These are phyloP conservation scores for Hymenoscyphus fructigenus DNA, from an alignment of 2,329 filamentous ascomycete species.

Conservation along the genomic window DNA sequence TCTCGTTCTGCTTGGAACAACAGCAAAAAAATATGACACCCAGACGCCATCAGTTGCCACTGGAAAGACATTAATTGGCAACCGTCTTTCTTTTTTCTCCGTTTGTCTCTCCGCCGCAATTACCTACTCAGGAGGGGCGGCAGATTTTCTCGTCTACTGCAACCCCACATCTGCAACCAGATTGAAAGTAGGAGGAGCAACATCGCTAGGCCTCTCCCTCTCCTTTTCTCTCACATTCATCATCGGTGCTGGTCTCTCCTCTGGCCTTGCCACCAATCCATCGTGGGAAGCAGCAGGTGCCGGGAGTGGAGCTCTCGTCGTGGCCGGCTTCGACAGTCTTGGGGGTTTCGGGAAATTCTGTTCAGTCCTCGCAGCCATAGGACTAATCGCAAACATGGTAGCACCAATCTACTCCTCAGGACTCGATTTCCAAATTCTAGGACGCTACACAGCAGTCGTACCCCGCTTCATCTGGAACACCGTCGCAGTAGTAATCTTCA, in stretches of 20 bases:
- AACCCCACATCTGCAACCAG: slow-evolving; percentile 44
- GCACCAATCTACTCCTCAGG: slow-evolving; percentile 63
- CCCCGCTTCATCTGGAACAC: slow-evolving; percentile 67
- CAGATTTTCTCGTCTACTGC: slow-evolving; percentile 69
- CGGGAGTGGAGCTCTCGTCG: slow-evolving; percentile 64
- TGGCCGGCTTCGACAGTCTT: slow-evolving; percentile 59
- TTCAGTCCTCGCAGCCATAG: slow-evolving; percentile 62
- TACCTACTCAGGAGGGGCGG: slow-evolving; percentile 62
- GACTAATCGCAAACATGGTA: slow-evolving; percentile 65
- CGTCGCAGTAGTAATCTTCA: slow-evolving; percentile 59
- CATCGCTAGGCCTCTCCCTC: slow-evolving; percentile 53
- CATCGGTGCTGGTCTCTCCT: slow-evolving; percentile 61
- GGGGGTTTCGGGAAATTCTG: slow-evolving; percentile 66
- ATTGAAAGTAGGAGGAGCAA: slow-evolving; percentile 55
- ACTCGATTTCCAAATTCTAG: slow-evolving; percentile 67
- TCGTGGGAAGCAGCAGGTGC: slow-evolving; percentile 58
- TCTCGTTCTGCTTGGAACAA: slow-evolving; percentile 60
- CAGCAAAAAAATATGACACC: slow-evolving; percentile 59
- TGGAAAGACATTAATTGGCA: slow-evolving; percentile 51
- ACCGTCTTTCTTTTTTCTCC: slow-evolving; percentile 67
- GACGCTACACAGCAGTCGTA: slow-evolving; percentile 54
- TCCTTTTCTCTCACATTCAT: slow-evolving; percentile 63
- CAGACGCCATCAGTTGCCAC: slow-evolving; percentile 51
- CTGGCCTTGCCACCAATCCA: slow-evolving; percentile 51
- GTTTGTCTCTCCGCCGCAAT: slow-evolving; percentile 64